Conservation (phyloP, 768 basidiomycete genomes). For the Hemileccinum rubropunctum region DNA sequence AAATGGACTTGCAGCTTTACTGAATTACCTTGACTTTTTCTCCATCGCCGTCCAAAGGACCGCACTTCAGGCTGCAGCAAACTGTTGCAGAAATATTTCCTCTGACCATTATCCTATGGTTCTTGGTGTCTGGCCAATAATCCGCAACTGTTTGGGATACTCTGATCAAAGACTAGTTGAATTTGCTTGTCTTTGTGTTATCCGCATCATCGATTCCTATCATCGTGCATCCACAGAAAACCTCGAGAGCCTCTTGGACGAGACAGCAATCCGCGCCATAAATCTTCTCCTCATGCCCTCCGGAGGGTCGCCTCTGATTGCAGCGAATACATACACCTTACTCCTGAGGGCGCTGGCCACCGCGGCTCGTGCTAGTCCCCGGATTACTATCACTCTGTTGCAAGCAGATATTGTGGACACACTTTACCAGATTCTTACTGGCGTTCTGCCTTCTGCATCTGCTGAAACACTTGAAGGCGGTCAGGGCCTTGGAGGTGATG, state of each 20-base stretch:
- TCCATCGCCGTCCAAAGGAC: conserved; percentile 97
- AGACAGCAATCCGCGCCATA: conserved; percentile 75
- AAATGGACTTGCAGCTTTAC: conserved; percentile 87
- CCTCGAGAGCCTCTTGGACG: conserved; percentile 82
- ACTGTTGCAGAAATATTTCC: conserved; percentile 92
- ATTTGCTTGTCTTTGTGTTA: conserved; percentile 92
- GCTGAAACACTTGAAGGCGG: conserved; percentile 51
- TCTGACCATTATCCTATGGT: conserved; percentile 89
- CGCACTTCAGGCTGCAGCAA: conserved; percentile 93
- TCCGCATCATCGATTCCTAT: conserved; percentile 91
- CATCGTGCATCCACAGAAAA: conserved; percentile 80
- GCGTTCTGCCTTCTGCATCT: conserved; percentile 75
- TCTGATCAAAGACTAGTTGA: conserved; percentile 97
- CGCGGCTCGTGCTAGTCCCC: conserved; percentile 83
- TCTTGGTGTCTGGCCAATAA: conserved; percentile 85
- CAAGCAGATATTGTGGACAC: conserved; percentile 94
- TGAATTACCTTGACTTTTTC: conserved; percentile 98
- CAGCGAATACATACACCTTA: conserved; percentile 84
- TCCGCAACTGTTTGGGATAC: conserved; percentile 88
- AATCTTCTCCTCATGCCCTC: conserved; percentile 83
- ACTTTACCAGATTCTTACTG: conserved; percentile 92
- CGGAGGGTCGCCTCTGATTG: conserved; percentile 82
- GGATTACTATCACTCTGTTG: conserved; percentile 79
- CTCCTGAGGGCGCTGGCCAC: conserved; percentile 85
- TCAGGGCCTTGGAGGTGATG: conserved; percentile 81